Conservation (phyloP, 2,329 filamentous ascomycete species). For the Apiospora malaysiana region DNA sequence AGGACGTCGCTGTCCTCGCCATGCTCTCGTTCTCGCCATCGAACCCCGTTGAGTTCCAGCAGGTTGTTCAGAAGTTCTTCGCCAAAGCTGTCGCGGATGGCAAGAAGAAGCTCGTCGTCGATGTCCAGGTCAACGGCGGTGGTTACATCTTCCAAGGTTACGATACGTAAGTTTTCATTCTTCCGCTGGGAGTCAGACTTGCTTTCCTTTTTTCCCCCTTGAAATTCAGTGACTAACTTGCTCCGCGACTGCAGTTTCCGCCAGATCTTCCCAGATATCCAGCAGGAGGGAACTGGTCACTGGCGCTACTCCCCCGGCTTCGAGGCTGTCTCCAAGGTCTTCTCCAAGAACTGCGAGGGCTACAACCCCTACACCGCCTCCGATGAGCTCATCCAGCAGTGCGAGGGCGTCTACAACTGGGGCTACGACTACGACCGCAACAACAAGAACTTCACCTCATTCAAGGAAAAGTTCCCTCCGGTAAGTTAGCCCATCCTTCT, state of each 20-base stretch:
- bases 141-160: constrained; percentile 60
- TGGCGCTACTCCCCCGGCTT: constrained; percentile 50
- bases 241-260: constrained; percentile 46
- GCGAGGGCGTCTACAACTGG: constrained; percentile 58
- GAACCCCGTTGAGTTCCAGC: constrained; percentile 39
- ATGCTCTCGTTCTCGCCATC: constrained; percentile 38
- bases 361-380: constrained; percentile 36
- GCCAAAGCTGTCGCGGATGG: constrained; percentile 47
- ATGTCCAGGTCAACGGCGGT: constrained; percentile 61
- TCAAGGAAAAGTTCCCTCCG: constrained; percentile 52
- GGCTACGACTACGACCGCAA: constrained; percentile 56
- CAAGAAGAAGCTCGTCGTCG: constrained; percentile 62
- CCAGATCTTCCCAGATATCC: constrained; percentile 56
- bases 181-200: neutral
- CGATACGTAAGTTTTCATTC: constrained; percentile 44
- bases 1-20: constrained; percentile 40
- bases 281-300: constrained; percentile 44
- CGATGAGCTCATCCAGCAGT: constrained; percentile 44
- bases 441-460: constrained; percentile 55
- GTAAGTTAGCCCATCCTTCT: neutral
- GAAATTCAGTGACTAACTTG: neutral
- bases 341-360: constrained; percentile 35
- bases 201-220: neutral
- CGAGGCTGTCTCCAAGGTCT: constrained; percentile 38
- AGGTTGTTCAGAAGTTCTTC: constrained; percentile 40